phyloP scores from a whole-genome alignment of 768 basidiomycete genomes.

The Boletus barrowsii region DNA sequence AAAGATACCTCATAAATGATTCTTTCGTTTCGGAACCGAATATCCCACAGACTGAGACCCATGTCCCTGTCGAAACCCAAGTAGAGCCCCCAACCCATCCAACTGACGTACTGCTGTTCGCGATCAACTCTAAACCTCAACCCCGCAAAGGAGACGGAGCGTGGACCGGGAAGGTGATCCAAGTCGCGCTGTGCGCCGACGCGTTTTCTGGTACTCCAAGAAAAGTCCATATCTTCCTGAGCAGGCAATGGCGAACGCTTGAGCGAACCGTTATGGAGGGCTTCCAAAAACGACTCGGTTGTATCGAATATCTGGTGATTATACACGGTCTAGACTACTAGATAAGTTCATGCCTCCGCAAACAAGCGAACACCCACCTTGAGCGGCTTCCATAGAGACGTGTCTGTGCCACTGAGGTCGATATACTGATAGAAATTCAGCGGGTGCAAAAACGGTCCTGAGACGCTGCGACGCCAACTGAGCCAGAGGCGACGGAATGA shows the following conservation, averaged over 20 bases:
- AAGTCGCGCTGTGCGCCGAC: slow-evolving; percentile 44
- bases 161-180: slow-evolving; percentile 64
- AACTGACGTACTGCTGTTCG: slow-evolving; percentile 52
- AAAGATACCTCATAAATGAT: slow-evolving; percentile 55
- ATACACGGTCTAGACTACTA: slow-evolving; percentile 45
- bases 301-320: slow-evolving; percentile 55
- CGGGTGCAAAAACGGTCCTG: slow-evolving; percentile 54
- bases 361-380: slow-evolving; percentile 34
- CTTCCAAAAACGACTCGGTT: slow-evolving; percentile 47
- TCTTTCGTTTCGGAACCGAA: slow-evolving; percentile 53
- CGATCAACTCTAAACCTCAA: slow-evolving; percentile 54
- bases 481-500: slow-evolving; percentile 55
- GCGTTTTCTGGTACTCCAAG: slow-evolving; percentile 48
- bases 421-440: slow-evolving; percentile 56
- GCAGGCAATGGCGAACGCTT: slow-evolving; percentile 35
- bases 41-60: slow-evolving; percentile 61
- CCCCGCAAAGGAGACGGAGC: slow-evolving; percentile 59
- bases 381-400: slow-evolving; percentile 47
- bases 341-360: neutral
- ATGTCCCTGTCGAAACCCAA: slow-evolving; percentile 65
- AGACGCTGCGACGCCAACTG: slow-evolving; percentile 45
- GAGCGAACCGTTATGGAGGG: slow-evolving; percentile 53
- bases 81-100: slow-evolving; percentile 67
- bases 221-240: slow-evolving; percentile 32
- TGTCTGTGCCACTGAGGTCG: slow-evolving; percentile 53